These are phyloP conservation scores for Ganoderma meredithae DNA, from an alignment of 1,284 basidiomycete species.

Conservation along the genomic window DNA sequence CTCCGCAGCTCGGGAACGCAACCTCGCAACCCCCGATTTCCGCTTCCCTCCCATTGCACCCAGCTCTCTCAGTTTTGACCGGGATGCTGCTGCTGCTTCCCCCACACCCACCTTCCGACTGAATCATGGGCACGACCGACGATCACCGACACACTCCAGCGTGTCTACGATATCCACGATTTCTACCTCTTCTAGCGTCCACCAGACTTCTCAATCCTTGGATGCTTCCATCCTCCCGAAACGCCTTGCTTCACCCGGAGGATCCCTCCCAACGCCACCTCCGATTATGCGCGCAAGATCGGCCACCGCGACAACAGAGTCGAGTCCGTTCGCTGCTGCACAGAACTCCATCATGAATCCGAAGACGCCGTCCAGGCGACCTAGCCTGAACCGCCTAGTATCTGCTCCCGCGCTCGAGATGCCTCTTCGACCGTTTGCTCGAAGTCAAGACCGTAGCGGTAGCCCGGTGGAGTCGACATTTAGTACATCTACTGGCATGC, in stretches of 20 bases:
- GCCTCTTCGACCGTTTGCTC: constrained; percentile 54
- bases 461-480: constrained; percentile 52
- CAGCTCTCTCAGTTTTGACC: constrained; percentile 16
- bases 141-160: constrained; percentile 46
- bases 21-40: constrained; percentile 50
- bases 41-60: constrained; percentile 47
- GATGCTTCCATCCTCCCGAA: constrained; percentile 51
- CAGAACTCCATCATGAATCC: constrained; percentile 25
- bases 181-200: constrained; percentile 42
- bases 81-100: constrained; percentile 13
- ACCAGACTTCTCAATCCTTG: constrained; percentile 61
- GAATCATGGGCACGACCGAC: constrained; percentile 36
- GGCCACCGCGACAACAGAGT: constrained; percentile 52
- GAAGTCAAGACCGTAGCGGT: constrained; percentile 53
- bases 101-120: constrained; percentile 33
- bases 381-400: constrained; percentile 54
- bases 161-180: constrained; percentile 42
- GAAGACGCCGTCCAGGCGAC: constrained; percentile 41
- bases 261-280: constrained; percentile 44
- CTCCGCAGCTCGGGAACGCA: constrained; percentile 39
- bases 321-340: constrained; percentile 25
- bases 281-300: constrained; percentile 58
- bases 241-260: constrained; percentile 44
- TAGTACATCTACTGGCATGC: constrained; percentile 42
- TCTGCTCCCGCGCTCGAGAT: constrained; percentile 57